Percentiles rank a stretch among this genome's conserved stretches.
Conservation (phyloP, 495 filamentous ascomycete genomes). For the Lasiosphaeria hispida region DNA sequence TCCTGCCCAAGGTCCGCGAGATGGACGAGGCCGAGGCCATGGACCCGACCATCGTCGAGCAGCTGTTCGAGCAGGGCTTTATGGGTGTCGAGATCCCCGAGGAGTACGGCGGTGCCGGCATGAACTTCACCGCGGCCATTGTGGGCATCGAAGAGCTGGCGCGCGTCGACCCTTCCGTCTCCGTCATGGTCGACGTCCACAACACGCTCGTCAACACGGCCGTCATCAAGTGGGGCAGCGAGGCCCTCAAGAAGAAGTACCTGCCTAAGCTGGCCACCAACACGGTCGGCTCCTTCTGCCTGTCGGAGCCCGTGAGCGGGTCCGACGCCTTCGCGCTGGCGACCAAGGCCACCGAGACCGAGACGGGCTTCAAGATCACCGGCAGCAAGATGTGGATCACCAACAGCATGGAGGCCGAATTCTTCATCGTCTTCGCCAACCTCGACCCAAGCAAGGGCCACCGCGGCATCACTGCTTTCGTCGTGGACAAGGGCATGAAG, state of each 20-base stretch:
- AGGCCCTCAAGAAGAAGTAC: slow-evolving; percentile 74
- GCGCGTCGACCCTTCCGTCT: slow-evolving; percentile 89
- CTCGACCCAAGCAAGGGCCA: slow-evolving; percentile 84
- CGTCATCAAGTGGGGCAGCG: slow-evolving; percentile 79
- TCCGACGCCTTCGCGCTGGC: slow-evolving; percentile 94
- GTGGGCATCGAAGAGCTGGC: slow-evolving; percentile 97
- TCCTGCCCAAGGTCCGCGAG: slow-evolving; percentile 88
- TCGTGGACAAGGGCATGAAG: slow-evolving; percentile 84
- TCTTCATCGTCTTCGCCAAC: slow-evolving; percentile 99
- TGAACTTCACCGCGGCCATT: slow-evolving; percentile 97
- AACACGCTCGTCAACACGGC: slow-evolving; percentile 97
- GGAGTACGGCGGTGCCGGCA: slow-evolving; percentile 91
- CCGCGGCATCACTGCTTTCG: slow-evolving; percentile 93
- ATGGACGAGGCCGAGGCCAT: slow-evolving; percentile 98
- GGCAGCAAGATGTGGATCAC: slow-evolving; percentile 99
- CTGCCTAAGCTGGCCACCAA: slow-evolving; percentile 83
- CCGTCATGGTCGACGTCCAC: slow-evolving; percentile 91
- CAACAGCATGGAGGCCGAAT: slow-evolving; percentile 85
- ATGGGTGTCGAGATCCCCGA: slow-evolving; percentile 99
- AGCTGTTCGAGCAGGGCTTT: slow-evolving; percentile 93
- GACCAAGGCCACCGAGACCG: slow-evolving; percentile 75
- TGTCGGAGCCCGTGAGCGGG: slow-evolving; percentile 90
- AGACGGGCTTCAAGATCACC: slow-evolving; percentile 77
- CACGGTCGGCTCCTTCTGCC: slow-evolving; percentile 92
- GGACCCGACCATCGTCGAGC: slow-evolving; percentile 84